phyloP scores from a whole-genome alignment of 495 filamentous ascomycete genomes.

The Tuber borchii region DNA sequence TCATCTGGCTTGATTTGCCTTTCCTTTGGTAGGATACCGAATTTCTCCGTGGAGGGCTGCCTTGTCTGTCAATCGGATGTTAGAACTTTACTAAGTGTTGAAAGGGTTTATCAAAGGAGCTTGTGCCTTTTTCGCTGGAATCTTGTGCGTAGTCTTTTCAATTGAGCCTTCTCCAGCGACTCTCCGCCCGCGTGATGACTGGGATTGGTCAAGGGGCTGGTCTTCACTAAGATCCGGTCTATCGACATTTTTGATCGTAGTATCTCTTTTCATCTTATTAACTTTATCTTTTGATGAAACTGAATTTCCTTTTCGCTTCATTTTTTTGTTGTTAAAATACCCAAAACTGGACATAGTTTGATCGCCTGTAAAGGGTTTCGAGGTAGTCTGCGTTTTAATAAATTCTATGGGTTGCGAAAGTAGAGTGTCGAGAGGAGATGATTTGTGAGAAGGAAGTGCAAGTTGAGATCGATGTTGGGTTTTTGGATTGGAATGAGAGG shows the following conservation, averaged over 20 bases:
- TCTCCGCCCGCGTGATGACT: background rate
- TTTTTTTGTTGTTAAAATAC: background rate
- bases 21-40: background rate
- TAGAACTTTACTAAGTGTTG: background rate
- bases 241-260: background rate
- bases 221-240: background rate
- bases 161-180: background rate
- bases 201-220: background rate
- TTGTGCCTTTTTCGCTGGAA: background rate
- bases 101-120: background rate
- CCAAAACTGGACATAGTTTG: background rate
- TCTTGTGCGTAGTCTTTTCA: background rate
- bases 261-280: background rate
- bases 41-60: background rate
- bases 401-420: conserved; percentile 30
- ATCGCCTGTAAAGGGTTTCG: background rate
- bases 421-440: conserved; percentile 15
- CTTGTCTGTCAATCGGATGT: background rate
- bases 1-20: background rate
- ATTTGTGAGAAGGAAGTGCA: background rate
- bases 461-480: background rate
- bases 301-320: background rate
- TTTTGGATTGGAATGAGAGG: background rate
- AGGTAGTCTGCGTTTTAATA: conserved; percentile 12
- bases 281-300: background rate